phyloP scores from a whole-genome alignment of 176 grass and related monocot genomes.

The Hordeum vulgare region MorexV3_pseudomolecules_assembly NC_058518.1:515745041-515745540 shows the following conservation, averaged over 20 bases:
- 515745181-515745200: not conserved
- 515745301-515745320: not conserved
- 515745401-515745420: no score
- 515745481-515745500: no score
- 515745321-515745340: not conserved
- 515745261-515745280: no score
- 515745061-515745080: slow-evolving; percentile 18
- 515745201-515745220: slow-evolving; percentile 6
- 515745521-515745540: not conserved
- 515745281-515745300: not conserved
- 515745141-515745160: slow-evolving; percentile 30
- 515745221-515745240: not conserved
- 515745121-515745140: not conserved
- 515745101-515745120: no score
- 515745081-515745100: no score
- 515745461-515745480: no score
- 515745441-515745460: no score
- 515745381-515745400: no score
- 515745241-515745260: no score
- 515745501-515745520: no score
- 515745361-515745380: not conserved
- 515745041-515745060: slow-evolving; percentile 16
- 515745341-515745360: not conserved
- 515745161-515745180: slow-evolving; percentile 20
- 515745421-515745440: no score